Conservation (phyloP, 768 basidiomycete genomes). For the Tremella mesenterica region DNA sequence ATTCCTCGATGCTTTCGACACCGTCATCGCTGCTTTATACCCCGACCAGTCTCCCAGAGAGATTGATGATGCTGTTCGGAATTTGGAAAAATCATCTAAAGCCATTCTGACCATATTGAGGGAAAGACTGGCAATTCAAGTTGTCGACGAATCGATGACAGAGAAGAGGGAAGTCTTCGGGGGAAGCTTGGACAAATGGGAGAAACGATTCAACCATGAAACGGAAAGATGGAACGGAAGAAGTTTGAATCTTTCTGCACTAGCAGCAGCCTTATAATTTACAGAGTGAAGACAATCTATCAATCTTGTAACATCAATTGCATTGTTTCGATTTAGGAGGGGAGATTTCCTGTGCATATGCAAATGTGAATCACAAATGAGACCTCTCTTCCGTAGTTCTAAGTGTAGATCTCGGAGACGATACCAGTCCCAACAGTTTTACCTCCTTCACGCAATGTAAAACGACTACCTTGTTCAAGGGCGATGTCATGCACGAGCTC, state of each 20-base stretch:
- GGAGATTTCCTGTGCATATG: slow-evolving; percentile 8
- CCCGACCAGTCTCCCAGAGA: slow-evolving; percentile 26
- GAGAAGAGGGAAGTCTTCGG: background rate
- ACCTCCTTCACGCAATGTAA: slow-evolving; percentile 90
- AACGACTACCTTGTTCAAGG: slow-evolving; percentile 77
- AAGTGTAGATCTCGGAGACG: slow-evolving; percentile 67
- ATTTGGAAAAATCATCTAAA: slow-evolving; percentile 9
- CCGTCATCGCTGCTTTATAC: slow-evolving; percentile 25
- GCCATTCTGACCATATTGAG: background rate
- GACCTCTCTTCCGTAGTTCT: slow-evolving; percentile 1
- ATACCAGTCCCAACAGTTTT: slow-evolving; percentile 94
- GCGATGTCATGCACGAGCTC: slow-evolving; percentile 76
- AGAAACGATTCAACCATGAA: slow-evolving; percentile 14
- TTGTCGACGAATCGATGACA: background rate
- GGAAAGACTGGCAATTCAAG: background rate
- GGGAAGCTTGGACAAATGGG: slow-evolving; percentile 24
- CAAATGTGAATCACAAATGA: slow-evolving; percentile 5
- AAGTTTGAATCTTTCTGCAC: slow-evolving; percentile 5
- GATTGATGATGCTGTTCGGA: slow-evolving; percentile 14
- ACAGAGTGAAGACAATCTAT: background rate
- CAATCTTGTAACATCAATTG: background rate
- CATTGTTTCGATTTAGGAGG: slow-evolving; percentile 9
- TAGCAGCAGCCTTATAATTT: slow-evolving; percentile 6
- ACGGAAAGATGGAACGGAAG: slow-evolving; percentile 17
- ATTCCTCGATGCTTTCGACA: slow-evolving; percentile 25